These are phyloP conservation scores for Tilletia setariae DNA, from an alignment of 1,284 basidiomycete species.

Conservation along the genomic window DNA sequence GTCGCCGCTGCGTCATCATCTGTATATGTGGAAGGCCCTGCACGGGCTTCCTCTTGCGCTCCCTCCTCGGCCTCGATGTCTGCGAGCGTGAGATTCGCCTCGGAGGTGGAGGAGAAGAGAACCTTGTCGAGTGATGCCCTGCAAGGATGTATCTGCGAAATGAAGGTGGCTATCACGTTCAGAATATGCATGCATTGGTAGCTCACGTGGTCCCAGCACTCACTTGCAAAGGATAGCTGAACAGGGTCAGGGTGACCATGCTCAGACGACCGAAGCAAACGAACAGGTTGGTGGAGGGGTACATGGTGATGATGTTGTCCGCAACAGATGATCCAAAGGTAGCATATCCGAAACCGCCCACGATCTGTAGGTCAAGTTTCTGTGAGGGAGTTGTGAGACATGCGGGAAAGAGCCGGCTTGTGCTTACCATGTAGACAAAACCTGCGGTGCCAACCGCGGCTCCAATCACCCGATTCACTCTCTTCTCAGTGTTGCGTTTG, in stretches of 20 bases:
- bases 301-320: constrained; percentile 58
- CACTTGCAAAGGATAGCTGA: constrained; percentile 61
- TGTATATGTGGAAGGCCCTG: neutral
- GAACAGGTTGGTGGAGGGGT: constrained; percentile 85
- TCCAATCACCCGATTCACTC: constrained; percentile 83
- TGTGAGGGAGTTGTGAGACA: neutral
- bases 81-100: constrained; percentile 18
- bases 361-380: constrained; percentile 28
- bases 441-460: constrained; percentile 70
- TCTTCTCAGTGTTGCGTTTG: constrained; percentile 70
- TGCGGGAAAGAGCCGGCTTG: neutral
- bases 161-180: neutral
- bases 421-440: constrained; percentile 36
- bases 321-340: constrained; percentile 78
- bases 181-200: neutral
- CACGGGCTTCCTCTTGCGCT: neutral
- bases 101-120: constrained; percentile 56
- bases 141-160: constrained; percentile 67
- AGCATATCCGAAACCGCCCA: constrained; percentile 73
- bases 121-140: constrained; percentile 88
- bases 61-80: constrained; percentile 23
- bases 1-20: neutral
- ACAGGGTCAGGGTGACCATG: constrained; percentile 72
- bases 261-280: constrained; percentile 89
- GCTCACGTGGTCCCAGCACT: constrained; percentile 1